These are phyloP conservation scores for Flaveria ramosissima DNA, from an alignment of 129 eudicot species.

Conservation along the genomic window DNA sequence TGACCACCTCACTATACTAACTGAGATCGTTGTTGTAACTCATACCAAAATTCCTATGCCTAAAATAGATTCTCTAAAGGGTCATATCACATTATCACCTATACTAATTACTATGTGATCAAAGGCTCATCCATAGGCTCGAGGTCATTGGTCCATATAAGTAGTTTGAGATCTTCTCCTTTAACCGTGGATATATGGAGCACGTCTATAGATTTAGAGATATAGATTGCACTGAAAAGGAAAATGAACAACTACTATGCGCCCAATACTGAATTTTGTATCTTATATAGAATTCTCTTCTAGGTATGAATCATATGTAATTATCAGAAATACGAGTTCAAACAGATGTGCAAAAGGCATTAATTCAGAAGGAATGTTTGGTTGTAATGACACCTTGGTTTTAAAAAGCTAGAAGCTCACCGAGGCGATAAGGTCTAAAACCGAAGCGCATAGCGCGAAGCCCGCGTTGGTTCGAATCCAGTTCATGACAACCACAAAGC, in stretches of 20 bases:
- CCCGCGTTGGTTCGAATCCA: too few species aligned
- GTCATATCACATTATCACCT: not conserved
- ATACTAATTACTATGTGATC: not conserved
- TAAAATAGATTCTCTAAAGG: too few species aligned
- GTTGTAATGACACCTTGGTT: not conserved
- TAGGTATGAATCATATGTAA: not conserved
- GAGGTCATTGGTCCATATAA: too few species aligned
- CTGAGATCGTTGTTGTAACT: too few species aligned
- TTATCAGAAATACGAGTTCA: not conserved
- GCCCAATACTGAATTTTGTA: not conserved
- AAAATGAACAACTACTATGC: not conserved
- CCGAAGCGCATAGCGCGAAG: too few species aligned
- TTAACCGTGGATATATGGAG: not conserved
- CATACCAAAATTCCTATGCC: too few species aligned
- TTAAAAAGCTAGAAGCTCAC: too few species aligned
- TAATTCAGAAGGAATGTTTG: not conserved
- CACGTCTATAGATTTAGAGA: not conserved
- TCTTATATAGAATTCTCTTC: not conserved
- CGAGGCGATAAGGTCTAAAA: too few species aligned
- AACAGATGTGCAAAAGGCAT: not conserved
- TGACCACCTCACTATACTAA: too few species aligned
- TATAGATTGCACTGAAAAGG: not conserved
- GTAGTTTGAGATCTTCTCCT: not conserved
- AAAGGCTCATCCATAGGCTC: too few species aligned
- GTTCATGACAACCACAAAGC: too few species aligned